phyloP scores from a whole-genome alignment of 2,329 filamentous ascomycete genomes.

The Fusarium siculi region DNA sequence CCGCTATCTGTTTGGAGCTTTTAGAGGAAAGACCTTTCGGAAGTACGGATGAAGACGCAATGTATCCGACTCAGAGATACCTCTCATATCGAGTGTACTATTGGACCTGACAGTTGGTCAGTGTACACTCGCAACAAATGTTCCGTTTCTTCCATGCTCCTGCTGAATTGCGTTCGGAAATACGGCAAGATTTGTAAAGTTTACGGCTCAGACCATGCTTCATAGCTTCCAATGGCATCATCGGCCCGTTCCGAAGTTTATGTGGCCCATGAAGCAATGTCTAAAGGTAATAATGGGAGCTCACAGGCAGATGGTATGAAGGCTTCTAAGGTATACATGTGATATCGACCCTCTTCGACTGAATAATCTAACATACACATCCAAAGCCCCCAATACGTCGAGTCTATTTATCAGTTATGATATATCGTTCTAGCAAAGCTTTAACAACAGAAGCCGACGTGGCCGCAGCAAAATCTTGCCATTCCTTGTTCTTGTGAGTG shows the following conservation, averaged over 20 bases:
- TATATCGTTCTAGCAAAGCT: background rate
- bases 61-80: rapidly evolving
- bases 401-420: background rate
- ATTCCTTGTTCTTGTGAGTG: background rate
- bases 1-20: rapidly evolving
- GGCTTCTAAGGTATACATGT: rapidly evolving
- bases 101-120: background rate
- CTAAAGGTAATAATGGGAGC: too few species aligned
- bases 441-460: background rate
- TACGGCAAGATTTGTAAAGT: background rate
- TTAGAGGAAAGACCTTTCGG: background rate
- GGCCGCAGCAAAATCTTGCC: background rate
- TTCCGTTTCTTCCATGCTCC: too few species aligned
- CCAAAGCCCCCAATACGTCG: rapidly evolving
- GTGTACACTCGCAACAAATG: background rate
- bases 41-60: background rate
- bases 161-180: background rate
- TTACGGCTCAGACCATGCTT: background rate
- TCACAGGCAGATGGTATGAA: rapidly evolving
- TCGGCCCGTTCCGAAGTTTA: background rate
- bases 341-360: rapidly evolving
- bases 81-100: rapidly evolving
- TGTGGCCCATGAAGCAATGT: rapidly evolving
- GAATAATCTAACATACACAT: background rate
- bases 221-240: too few species aligned